A percentile compares a stretch with the other conserved stretches of the same genome.
phyloP scores from a whole-genome alignment of 208 protist species.

The Trypanosoma mega region DNA sequence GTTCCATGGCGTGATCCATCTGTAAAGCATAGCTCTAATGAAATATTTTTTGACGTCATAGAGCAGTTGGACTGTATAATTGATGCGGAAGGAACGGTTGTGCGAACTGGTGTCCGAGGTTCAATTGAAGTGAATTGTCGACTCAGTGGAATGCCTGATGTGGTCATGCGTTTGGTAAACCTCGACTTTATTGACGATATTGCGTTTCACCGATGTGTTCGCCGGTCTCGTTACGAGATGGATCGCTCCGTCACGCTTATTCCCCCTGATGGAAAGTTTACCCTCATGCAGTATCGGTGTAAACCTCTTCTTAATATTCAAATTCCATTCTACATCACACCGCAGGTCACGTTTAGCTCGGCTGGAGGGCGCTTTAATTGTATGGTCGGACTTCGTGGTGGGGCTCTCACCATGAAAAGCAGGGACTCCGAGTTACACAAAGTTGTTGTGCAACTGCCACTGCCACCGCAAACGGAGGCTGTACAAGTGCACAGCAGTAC shows the following conservation, averaged over 20 bases:
- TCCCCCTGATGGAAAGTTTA: slow-evolving; percentile 90
- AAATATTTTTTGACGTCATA: slow-evolving; percentile 93
- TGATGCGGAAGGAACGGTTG: slow-evolving; percentile 67
- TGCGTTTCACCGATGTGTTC: slow-evolving; percentile 89
- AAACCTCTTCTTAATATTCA: slow-evolving; percentile 36
- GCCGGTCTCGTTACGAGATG: slow-evolving; percentile 56
- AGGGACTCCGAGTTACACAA: slow-evolving; percentile 60
- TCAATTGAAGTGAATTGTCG: slow-evolving; percentile 80
- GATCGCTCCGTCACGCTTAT: slow-evolving; percentile 84
- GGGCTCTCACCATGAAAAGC: slow-evolving; percentile 20
- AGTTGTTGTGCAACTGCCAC: slow-evolving; percentile 64
- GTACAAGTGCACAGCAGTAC: slow-evolving; percentile 67
- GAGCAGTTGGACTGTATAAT: slow-evolving; percentile 85
- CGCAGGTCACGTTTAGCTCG: slow-evolving; percentile 78
- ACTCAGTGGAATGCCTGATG: slow-evolving; percentile 89
- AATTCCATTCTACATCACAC: slow-evolving; percentile 87
- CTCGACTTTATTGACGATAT: slow-evolving; percentile 72
- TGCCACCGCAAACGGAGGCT: slow-evolving; percentile 53
- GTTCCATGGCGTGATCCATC: slow-evolving; percentile 82
- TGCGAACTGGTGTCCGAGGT: slow-evolving; percentile 65
- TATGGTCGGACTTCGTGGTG: slow-evolving; percentile 73
- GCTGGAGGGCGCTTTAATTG: slow-evolving; percentile 81
- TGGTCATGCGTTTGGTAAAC: slow-evolving; percentile 70
- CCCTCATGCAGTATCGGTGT: slow-evolving; percentile 80
- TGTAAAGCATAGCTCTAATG: slow-evolving; percentile 75